Conservation (phyloP, 2,329 filamentous ascomycete genomes). For the Pseudogymnoascus sp. region DNA sequence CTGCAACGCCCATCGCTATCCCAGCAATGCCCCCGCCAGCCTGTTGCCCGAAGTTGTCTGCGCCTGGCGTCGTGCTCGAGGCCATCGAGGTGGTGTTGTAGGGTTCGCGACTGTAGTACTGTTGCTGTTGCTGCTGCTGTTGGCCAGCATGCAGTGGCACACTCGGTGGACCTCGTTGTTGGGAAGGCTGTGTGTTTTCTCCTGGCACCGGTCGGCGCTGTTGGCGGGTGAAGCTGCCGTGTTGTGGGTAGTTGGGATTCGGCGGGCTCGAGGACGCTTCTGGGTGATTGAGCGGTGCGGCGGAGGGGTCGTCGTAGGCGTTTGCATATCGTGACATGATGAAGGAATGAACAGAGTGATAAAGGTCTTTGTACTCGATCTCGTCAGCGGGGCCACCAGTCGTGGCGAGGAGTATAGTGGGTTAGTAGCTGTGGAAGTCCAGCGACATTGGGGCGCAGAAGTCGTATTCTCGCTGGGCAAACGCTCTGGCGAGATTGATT, state of each 20-base stretch:
- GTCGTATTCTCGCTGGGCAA: too few relatives aligned
- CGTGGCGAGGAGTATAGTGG: too few relatives aligned
- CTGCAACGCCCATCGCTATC: constrained; percentile 58
- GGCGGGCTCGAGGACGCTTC: too few relatives aligned
- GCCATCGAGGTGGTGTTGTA: background rate
- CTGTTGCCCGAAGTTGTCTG: constrained; percentile 57
- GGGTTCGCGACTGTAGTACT: constrained; percentile 26
- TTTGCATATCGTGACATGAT: too few relatives aligned
- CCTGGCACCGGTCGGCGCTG: constrained; percentile 8
- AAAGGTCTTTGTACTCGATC: too few relatives aligned
- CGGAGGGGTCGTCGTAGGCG: too few relatives aligned
- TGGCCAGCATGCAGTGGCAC: constrained; percentile 9
- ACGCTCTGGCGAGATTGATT: too few relatives aligned
- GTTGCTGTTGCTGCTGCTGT: constrained; percentile 16
- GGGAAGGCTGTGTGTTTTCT: background rate
- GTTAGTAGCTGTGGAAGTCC: too few relatives aligned
- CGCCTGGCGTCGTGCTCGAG: constrained; percentile 47
- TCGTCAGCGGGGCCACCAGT: too few relatives aligned
- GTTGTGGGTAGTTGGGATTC: constrained; percentile 4
- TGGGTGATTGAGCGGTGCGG: too few relatives aligned
- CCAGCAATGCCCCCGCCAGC: constrained; percentile 60
- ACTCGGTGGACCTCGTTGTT: background rate
- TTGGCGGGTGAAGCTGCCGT: constrained; percentile 13
- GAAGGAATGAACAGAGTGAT: too few relatives aligned
- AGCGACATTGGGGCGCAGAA: too few relatives aligned